Conservation (phyloP, 306 rosid genomes). For the Sesbania bispinosa region DNA sequence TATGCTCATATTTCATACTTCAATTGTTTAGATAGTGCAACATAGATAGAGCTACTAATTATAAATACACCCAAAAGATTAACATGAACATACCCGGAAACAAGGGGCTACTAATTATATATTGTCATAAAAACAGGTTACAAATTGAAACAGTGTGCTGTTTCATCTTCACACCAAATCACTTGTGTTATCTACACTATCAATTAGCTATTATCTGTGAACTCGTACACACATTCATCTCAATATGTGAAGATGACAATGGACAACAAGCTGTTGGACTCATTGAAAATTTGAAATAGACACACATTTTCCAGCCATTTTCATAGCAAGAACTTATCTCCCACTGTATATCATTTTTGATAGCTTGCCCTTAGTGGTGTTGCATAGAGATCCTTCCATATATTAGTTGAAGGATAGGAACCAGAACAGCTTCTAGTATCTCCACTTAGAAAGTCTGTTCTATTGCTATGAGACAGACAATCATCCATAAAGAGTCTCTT, state of each 20-base stretch:
- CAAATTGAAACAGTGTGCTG: not conserved
- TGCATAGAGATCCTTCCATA: conserved; percentile 45
- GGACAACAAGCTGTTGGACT: conserved; percentile 60
- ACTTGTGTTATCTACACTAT: conserved; percentile 21
- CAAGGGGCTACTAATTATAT: not conserved
- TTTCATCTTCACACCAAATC: conserved; percentile 17
- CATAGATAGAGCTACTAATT: not conserved
- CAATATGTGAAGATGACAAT: not conserved
- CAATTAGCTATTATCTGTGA: conserved; percentile 8
- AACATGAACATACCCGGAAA: conserved; percentile 1
- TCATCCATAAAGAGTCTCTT: conserved; percentile 47
- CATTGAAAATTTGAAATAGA: not conserved
- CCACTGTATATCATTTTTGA: conserved; percentile 15
- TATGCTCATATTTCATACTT: conserved; percentile 11
- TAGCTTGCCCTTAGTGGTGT: conserved; percentile 39
- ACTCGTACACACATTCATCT: not conserved
- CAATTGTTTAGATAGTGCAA: not conserved
- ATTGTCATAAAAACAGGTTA: not conserved
- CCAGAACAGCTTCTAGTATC: conserved; percentile 57
- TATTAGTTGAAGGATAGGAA: conserved; percentile 46
- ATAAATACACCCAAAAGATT: not conserved
- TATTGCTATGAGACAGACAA: conserved; percentile 31
- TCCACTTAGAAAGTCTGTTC: conserved; percentile 29
- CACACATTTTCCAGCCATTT: no score
- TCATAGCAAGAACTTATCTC: conserved; percentile 25